Conservation (phyloP, 148 eudicot genomes). For the Camellia japonica region DNA sequence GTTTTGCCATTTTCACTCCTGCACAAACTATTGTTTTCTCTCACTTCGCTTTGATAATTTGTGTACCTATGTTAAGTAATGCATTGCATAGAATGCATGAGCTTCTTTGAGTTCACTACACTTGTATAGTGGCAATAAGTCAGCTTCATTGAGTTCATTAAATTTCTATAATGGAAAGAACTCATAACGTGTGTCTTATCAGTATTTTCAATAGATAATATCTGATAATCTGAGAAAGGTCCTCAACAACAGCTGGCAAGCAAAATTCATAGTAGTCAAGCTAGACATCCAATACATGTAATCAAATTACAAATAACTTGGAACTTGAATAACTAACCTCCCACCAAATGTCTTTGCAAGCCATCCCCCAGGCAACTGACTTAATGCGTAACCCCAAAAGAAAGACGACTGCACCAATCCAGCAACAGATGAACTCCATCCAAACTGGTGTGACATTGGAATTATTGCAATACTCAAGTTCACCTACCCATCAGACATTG, state of each 20-base stretch:
- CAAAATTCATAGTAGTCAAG: neutral
- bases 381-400: conserved; percentile 98
- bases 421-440: conserved; percentile 90
- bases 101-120: conserved; percentile 6
- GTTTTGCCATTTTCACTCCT: neutral
- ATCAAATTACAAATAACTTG: conserved; percentile 2
- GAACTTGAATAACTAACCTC: conserved; percentile 61
- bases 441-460: conserved; percentile 98
- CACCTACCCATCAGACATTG: conserved; percentile 46
- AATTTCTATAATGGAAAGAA: neutral
- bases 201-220: neutral
- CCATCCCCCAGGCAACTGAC: conserved; percentile 99
- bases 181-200: neutral
- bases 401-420: conserved; percentile 98
- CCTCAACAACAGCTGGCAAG: neutral
- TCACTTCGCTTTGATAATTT: neutral
- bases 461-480: conserved; percentile 96
- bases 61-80: neutral
- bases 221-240: neutral
- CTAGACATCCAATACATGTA: neutral
- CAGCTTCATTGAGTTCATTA: neutral
- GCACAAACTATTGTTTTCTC: neutral
- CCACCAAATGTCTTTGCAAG: conserved; percentile 92
- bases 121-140: neutral
- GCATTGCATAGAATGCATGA: neutral